phyloP scores from a whole-genome alignment of 164 flowering plant species.

The Hamamelis virginiana region DNA sequence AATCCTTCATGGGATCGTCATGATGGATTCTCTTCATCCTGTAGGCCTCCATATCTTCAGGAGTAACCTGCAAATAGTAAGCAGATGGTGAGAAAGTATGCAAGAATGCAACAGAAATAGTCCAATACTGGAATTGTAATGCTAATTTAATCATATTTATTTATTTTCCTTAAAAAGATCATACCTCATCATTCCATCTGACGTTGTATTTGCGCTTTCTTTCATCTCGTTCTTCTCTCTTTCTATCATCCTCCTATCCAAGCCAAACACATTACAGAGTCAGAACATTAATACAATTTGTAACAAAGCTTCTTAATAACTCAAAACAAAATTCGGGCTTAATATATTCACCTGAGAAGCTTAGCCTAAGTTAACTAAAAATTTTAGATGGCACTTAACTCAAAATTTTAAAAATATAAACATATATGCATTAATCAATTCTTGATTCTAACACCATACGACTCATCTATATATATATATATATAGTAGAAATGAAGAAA shows the following conservation, averaged over 20 bases:
- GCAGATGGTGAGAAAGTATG: not conserved
- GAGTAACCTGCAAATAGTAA: slow-evolving; percentile 53
- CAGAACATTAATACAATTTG: not conserved
- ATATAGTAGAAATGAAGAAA: not conserved
- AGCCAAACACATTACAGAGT: not conserved
- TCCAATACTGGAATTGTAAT: not conserved
- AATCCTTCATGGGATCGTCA: slow-evolving; percentile 88
- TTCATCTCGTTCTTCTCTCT: slow-evolving; percentile 79
- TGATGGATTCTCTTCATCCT: slow-evolving; percentile 68
- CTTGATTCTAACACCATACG: no score
- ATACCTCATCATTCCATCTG: slow-evolving; percentile 76
- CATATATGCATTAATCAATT: no score
- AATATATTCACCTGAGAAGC: not conserved
- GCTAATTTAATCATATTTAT: not conserved
- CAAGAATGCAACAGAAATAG: not conserved
- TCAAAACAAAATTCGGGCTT: not conserved
- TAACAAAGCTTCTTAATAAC: not conserved
- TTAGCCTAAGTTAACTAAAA: not conserved
- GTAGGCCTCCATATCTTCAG: slow-evolving; percentile 85
- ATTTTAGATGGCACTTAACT: not conserved
- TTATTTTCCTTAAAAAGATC: not conserved
- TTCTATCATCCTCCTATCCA: slow-evolving; percentile 79
- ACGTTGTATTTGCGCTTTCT: slow-evolving; percentile 87
- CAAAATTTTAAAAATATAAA: no score
- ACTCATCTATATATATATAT: not conserved